phyloP scores from a whole-genome alignment of 2,329 filamentous ascomycete species.

The Pyrenophora seminiperda region DNA sequence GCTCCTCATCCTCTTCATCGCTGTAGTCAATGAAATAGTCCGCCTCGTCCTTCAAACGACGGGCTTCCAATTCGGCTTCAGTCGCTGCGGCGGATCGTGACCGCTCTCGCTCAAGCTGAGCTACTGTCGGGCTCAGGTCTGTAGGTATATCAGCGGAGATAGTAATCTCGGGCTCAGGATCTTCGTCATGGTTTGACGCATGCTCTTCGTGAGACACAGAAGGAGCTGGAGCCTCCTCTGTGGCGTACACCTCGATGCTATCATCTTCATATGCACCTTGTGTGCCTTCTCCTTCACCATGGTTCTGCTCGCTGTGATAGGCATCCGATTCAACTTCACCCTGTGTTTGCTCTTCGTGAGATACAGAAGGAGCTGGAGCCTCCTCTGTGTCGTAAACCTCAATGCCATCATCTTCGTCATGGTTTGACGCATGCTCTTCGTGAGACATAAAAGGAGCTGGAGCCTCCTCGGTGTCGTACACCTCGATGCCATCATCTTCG shows the following conservation, averaged over 20 bases:
- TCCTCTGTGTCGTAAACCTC: constrained; percentile 1
- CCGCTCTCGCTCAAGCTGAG: neutral
- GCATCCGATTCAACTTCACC: neutral
- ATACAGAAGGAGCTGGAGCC: neutral
- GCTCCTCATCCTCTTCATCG: constrained; percentile 50
- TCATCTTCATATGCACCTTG: neutral
- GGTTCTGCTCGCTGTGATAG: constrained; percentile 3
- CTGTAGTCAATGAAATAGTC: constrained; percentile 58
- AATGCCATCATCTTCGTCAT: neutral
- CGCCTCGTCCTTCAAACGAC: constrained; percentile 33
- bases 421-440: neutral
- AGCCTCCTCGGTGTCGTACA: neutral
- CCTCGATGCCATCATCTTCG: constrained; percentile 1
- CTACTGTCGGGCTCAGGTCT: constrained; percentile 1
- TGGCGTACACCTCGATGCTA: neutral
- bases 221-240: neutral
- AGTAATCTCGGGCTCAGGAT: neutral
- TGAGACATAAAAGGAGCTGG: too few species aligned
- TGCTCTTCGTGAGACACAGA: neutral
- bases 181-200: constrained; percentile 1
- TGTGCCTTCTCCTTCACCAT: constrained; percentile 1
- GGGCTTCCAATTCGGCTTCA: constrained; percentile 10
- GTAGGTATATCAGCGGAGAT: constrained; percentile 1
- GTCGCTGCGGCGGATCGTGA: constrained; percentile 3
- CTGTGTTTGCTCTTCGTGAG: neutral